phyloP scores from a whole-genome alignment of 768 basidiomycete genomes.

The Candolleomyces aberdarensis region DNA sequence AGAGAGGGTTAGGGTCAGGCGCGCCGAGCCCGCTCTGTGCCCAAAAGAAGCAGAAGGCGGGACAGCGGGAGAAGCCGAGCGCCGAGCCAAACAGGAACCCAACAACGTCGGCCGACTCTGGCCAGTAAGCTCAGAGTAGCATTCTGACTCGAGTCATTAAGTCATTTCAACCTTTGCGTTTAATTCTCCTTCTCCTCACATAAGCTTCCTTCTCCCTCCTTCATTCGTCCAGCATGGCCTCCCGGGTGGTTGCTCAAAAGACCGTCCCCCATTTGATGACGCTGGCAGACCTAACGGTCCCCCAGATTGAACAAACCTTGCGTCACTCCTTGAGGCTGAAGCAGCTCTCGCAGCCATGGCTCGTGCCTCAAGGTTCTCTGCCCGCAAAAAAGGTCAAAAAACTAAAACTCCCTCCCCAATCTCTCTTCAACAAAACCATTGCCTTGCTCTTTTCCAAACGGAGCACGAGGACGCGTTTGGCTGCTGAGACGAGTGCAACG shows the following conservation, averaged over 20 bases:
- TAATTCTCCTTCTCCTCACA: no score
- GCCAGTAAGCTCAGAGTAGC: no score
- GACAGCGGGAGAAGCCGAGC: no score
- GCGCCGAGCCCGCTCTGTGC: no score
- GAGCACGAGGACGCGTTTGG: slow-evolving; percentile 86
- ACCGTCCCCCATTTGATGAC: slow-evolving; percentile 75
- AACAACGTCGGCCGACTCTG: no score
- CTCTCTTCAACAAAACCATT: slow-evolving; percentile 78
- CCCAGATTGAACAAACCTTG: slow-evolving; percentile 69
- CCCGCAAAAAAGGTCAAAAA: slow-evolving; percentile 27
- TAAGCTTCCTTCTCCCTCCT: no score
- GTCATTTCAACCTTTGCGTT: no score
- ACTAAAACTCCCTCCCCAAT: slow-evolving; percentile 65
- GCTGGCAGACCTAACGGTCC: slow-evolving; percentile 79
- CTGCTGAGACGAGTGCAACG: slow-evolving; percentile 77
- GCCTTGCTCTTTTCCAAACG: slow-evolving; percentile 92
- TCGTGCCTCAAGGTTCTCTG: slow-evolving; percentile 48
- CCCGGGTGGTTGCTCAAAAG: not conserved
- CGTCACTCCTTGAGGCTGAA: slow-evolving; percentile 65
- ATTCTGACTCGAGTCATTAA: no score
- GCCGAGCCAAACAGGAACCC: no score
- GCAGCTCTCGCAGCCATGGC: slow-evolving; percentile 61
- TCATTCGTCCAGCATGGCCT: no score
- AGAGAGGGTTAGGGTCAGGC: no score
- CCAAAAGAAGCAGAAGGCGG: no score